Evolutionary conservation across 768 basidiomycete species (phyloP), one percentile per base, ranked within the genome.

Genomic region (Trametes sanguinea): DNA sequence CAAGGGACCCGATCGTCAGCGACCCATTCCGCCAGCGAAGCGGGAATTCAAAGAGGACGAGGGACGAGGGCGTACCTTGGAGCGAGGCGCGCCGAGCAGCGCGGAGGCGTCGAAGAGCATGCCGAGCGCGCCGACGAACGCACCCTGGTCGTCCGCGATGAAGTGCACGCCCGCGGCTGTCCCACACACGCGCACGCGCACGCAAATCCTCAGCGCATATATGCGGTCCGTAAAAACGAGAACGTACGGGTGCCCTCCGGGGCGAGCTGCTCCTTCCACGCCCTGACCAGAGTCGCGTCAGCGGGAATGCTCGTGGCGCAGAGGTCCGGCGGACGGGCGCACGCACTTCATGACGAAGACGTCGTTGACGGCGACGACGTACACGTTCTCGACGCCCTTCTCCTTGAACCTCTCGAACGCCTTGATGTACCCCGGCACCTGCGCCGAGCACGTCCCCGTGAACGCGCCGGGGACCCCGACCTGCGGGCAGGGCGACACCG

Each of bases 401-500:
- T 76, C 82, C 75, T 86, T 86, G 83, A 90, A 92, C 69, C 87
- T 77, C 7, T 86, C 81, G 71, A 84, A 89, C 45, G 79, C 77
- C 50, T 81, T 73, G 66, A 93, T 83, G 76, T 90, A 94, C 13
- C 78, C 74, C 11, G 78, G 80, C n/a, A 82, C 74, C 67, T 90
- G 87, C 9, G 75, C 77, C 56, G 82, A 84, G 74, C 91, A 94
- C 4, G 88, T 80, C 0, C 85, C 86, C 2, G 88, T 88, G 75
- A 91, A 92, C 6, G 88, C 88, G 16, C 88, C 90, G 0, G 92
- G 90, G 33, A 92, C 87, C 11, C 87, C 86, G 58, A 92, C 79
- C 87, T 88, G 30, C 48, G 30, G 6, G 35, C 35, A 11, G 30
- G 22, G 22, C 22, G 22, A 22, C 22, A 22, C 22, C 22, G 27